Base-by-base conservation (phyloP, 345 rosid species). In the Noccaea bulbosa region DNA sequence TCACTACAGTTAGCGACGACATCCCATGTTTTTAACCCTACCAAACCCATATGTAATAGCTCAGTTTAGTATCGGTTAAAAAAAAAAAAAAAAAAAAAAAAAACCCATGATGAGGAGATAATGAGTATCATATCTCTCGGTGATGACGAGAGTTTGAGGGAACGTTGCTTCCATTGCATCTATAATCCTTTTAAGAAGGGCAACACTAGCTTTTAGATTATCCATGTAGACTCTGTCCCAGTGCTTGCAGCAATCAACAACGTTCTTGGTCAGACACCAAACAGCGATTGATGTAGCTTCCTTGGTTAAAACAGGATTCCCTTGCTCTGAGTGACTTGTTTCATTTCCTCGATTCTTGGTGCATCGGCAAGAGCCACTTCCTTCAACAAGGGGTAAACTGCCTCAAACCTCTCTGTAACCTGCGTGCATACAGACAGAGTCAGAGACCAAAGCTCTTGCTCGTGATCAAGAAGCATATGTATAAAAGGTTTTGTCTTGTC, bases 321-420 rank as follows among this genome's bases (percentile, higher is more conserved):
- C 57, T 30, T 52, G 16, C 5, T 37, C 57, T 11, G 45, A 41
- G 14, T 41, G n/a, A 41, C 43, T 40, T 40, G 44, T 52, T 30
- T 30, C 57, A 52, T 32, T n/a, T 35, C 8, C 57, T 52, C 37
- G 57, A 16, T 30, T 52, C 37, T 35, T 12, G 20, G 11, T n/a
- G 38, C 58, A 30, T 37, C 38, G 11, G 58, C 58, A 30, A 52
- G 58, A 52, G 38, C 10, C 38, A 30, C 39, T 53, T 53, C 6
- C 12, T 53, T 53, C 39, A 53, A 53, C 6, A 53, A 32, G 6
- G 39, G 58, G 12, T 53, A 53, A 8, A 12, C 32, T 12, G 57
- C 8, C 17, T 52, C 37, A 52, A 52, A 52, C 57, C 37, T 27
- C 57, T 30, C 57, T 27, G 57, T 52, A 52, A 7, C 60, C 60